These are phyloP conservation scores for Cladosporium sphaerospermum DNA, from an alignment of 2,329 filamentous ascomycete species.

Conservation along the genomic window DNA sequence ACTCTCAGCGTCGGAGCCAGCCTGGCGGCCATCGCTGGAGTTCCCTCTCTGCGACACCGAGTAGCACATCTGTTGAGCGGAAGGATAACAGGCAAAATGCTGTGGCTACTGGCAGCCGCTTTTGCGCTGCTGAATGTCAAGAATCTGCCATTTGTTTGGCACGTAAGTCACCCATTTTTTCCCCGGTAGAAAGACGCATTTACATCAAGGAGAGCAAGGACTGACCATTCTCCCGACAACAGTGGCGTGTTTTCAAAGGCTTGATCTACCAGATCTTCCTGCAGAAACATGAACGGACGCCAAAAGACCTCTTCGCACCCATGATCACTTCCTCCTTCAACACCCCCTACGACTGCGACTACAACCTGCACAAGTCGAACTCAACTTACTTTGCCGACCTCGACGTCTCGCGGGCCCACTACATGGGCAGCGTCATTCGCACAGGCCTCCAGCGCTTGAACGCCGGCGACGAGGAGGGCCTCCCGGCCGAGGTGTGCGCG, in stretches of 20 bases:
- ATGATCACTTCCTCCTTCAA: slow-evolving; percentile 61
- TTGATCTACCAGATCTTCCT: slow-evolving; percentile 39
- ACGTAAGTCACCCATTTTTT: slow-evolving; percentile 42
- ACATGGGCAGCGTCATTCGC: slow-evolving; percentile 54
- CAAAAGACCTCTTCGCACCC: slow-evolving; percentile 63
- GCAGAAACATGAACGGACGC: slow-evolving; percentile 36
- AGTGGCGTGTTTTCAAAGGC: slow-evolving; percentile 41
- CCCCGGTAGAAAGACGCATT: background rate
- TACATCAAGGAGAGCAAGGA: background rate
- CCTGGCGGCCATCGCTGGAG: slow-evolving; percentile 17
- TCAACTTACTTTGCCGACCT: slow-evolving; percentile 83
- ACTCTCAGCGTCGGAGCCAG: slow-evolving; percentile 21
- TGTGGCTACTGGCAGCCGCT: slow-evolving; percentile 35
- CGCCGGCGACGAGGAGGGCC: slow-evolving; percentile 29
- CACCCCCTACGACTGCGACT: slow-evolving; percentile 72
- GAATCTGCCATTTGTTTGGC: slow-evolving; percentile 69
- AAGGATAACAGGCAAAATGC: slow-evolving; percentile 17
- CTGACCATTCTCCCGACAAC: background rate
- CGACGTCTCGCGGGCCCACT: slow-evolving; percentile 74
- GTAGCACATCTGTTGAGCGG: slow-evolving; percentile 19
- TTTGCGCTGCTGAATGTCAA: slow-evolving; percentile 64
- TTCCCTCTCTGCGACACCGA: slow-evolving; percentile 25
- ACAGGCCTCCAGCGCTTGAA: slow-evolving; percentile 37
- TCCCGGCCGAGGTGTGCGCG: slow-evolving; percentile 24
- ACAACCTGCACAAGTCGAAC: slow-evolving; percentile 79